Base-by-base conservation (phyloP, 805 yeast genomes). In the Candida argentea region DNA sequence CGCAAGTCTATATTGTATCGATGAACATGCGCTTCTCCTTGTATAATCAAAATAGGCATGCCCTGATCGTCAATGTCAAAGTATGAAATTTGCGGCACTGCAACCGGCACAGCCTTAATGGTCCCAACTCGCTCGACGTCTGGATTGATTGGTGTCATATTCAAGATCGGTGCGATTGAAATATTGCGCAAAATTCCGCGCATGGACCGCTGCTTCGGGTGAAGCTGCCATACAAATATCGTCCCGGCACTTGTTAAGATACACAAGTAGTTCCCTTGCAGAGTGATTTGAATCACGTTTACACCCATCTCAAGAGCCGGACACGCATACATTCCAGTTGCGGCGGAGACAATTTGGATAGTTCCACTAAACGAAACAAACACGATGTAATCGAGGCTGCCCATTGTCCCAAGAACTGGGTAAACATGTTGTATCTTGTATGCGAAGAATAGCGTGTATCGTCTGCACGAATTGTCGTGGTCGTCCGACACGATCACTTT, bases 321-420 rank as follows among this genome's bases (percentile, higher is more conserved):
- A 26, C 57, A 43, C 1, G 63, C 35, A 16, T 55, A 54, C 14
- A 65, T 43, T 1, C 82, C 82, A 5, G 62, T 38, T 5, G 51
- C 47, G 0, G 67, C 56, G 1, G 67, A 48, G 5, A 66, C 39
- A 0, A 73, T 37, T 34, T 67, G 63, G 9, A 77, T 39, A 0
- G 71, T 50, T 0, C 86, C 86, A 17, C 65, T 57, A 26, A 75
- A 76, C 1, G 83, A 73, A 0, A 77, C 61, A 14, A 74, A 44
- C 7, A 67, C 67, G 59, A 76, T 68, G 40, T 57, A 73, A 10
- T 44, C 39, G 6, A 60, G 54, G 14, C 41, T 40, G 3, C 50
- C 44, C 20, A 10, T 8, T 8, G 10, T 18, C 13, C 14, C 22
- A 5, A 55, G 34, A 4, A 61, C 32, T 2, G 67, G 66, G 3